Conservation (phyloP, 2,329 filamentous ascomycete species). For the Fusarium denticulatum region DNA sequence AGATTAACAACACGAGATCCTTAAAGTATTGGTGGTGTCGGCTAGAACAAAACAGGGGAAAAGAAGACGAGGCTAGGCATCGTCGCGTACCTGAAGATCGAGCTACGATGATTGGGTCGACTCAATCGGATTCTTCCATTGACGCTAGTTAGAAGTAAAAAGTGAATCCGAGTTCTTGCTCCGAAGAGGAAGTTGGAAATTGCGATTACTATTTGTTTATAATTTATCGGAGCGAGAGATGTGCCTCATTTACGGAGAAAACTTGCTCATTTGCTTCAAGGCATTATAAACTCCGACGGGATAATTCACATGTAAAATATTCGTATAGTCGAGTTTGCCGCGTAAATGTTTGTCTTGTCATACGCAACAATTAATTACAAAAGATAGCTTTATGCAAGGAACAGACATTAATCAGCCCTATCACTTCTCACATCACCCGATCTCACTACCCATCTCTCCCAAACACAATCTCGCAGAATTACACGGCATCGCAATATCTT, state of each 20-base stretch:
- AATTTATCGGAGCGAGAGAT: not conserved
- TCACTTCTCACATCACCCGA: not conserved
- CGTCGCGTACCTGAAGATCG: not conserved
- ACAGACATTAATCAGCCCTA: slow-evolving; percentile 2
- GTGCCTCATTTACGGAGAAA: not conserved
- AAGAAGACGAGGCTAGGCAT: not conserved
- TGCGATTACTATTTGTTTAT: not conserved
- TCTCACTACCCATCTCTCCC: not conserved
- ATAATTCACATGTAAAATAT: too few species aligned
- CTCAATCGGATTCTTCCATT: not conserved
- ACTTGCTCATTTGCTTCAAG: not conserved
- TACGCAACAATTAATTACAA: not conserved
- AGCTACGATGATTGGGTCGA: not conserved
- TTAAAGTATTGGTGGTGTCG: not conserved
- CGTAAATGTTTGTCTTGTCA: not conserved
- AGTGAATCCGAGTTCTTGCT: not conserved
- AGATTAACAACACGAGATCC: not conserved
- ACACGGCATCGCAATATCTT: not conserved
- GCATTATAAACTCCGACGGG: too few species aligned
- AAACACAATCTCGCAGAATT: not conserved
- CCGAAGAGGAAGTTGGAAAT: not conserved
- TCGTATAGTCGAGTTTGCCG: too few species aligned
- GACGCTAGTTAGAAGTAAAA: not conserved
- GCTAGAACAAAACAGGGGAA: not conserved
- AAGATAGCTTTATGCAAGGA: not conserved